These are phyloP conservation scores for Quercus lobata DNA, from an alignment of 331 rosid species.

Conservation along the genomic window DNA sequence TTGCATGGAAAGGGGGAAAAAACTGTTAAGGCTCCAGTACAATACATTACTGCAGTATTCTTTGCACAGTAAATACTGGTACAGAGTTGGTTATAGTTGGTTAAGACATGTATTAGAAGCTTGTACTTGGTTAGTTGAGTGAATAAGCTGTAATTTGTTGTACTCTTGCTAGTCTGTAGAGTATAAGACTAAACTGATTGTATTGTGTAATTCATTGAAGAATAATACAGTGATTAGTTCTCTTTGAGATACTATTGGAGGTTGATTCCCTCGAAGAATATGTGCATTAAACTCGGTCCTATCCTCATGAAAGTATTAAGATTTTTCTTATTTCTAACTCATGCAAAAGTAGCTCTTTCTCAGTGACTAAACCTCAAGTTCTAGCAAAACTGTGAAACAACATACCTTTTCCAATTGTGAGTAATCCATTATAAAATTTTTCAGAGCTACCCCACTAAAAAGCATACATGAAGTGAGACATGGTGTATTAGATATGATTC, in stretches of 20 bases:
- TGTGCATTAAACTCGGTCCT: neutral
- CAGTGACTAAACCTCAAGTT: neutral
- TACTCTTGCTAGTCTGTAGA: no score
- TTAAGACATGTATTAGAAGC: no score
- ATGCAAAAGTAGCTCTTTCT: neutral
- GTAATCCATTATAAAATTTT: neutral
- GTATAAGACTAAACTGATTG: no score
- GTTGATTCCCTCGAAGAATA: no score
- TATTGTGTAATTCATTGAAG: no score
- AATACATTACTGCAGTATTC: no score
- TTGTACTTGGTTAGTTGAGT: no score
- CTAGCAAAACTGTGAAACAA: neutral
- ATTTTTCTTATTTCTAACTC: neutral
- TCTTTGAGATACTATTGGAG: no score
- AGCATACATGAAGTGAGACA: neutral
- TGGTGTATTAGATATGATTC: neutral
- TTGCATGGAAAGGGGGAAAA: conserved; percentile 22
- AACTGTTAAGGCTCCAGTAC: neutral
- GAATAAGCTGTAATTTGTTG: no score
- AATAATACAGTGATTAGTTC: no score
- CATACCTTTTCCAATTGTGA: neutral
- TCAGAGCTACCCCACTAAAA: neutral
- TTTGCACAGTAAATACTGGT: no score
- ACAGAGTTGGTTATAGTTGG: no score
- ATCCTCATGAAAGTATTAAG: neutral